Percentiles rank a stretch among this genome's conserved stretches.
These are phyloP conservation scores for Penicillium soppii DNA, from an alignment of 495 filamentous ascomycete genomes.

Conservation along the genomic window DNA sequence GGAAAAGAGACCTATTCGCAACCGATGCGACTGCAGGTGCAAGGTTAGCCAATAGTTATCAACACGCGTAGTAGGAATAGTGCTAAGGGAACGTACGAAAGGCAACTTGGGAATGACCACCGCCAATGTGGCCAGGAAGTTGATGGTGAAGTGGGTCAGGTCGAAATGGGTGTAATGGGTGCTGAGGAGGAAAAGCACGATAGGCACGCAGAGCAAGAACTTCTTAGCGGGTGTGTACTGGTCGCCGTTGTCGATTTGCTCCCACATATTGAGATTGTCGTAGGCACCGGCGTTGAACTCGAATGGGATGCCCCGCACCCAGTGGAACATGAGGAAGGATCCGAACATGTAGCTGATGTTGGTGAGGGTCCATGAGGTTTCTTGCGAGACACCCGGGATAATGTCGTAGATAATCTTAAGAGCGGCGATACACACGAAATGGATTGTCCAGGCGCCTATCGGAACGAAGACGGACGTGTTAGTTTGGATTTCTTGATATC, in stretches of 20 bases:
- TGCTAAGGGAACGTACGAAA: conserved; percentile 60
- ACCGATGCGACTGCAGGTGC: conserved; percentile 40
- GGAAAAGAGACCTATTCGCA: conserved; percentile 51
- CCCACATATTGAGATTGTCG: conserved; percentile 99
- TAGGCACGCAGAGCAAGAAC: conserved; percentile 90
- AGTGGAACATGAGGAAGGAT: conserved; percentile 99
- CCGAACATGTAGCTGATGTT: conserved; percentile 99
- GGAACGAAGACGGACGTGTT: not conserved
- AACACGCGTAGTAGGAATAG: not conserved
- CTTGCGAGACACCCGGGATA: conserved; percentile 90
- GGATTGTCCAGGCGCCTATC: conserved; percentile 93
- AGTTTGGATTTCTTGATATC: conserved; percentile 8
- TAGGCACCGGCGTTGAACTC: conserved; percentile 99
- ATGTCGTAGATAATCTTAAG: conserved; percentile 97
- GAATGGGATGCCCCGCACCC: conserved; percentile 95
- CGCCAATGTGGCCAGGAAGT: conserved; percentile 84
- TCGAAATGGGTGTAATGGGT: conserved; percentile 99
- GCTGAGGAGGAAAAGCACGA: conserved; percentile 90
- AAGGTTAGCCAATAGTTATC: conserved; percentile 20
- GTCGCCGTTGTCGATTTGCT: conserved; percentile 98
- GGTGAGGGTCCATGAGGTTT: conserved; percentile 96
- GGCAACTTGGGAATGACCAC: conserved; percentile 96
- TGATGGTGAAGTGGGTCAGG: conserved; percentile 92
- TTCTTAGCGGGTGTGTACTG: conserved; percentile 99
- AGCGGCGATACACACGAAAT: conserved; percentile 81